Base-by-base conservation (phyloP, 768 basidiomycete species). In the Pulveroboletus ravenelii region DNA sequence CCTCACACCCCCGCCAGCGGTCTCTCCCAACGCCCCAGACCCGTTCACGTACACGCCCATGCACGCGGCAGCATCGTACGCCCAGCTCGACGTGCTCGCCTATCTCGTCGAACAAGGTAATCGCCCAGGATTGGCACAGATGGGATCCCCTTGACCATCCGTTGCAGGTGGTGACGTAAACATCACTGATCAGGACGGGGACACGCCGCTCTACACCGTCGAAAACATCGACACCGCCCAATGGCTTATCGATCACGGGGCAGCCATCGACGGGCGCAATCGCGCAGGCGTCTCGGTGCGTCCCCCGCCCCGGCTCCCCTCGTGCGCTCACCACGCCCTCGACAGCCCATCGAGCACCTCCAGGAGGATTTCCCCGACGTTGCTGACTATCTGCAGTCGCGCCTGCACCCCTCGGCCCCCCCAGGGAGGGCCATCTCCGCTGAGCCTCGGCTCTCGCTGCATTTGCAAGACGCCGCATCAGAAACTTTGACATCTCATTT, bases 31-130 rank as follows among this genome's bases (percentile, higher is more conserved):
- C 59, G 72, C 68, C 14, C 82, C 85, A 6, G 89, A 92, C 62
- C 61, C 66, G 7, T 75, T 78, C 72, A 87, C 88, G 30, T 92
- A 92, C 68, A 92, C 89, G 0, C 88, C 89, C 32, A 89, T 92
- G 87, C 93, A 96, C 69, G 93, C 93, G 15, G 93, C 93, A 13
- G 93, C 93, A 1, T 95, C 93, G 1, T 96, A 95, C 62, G 89
- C 83, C 15, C 93, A 93, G 29, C 64, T 87, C 9, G 70, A 85
- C 41, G 66, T 93, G 37, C 72, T 96, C 31, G 76, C 82, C 13
- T 95, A 91, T 70, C 81, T 96, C 50, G 72, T 93, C 50, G 79
- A 82, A 13, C 75, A 74, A 64, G 89, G 89, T 85, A 47, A 41
- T 34, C 50, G 18, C 3, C 39, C 36, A 25, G 34, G 56, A 57